Evolutionary conservation across 2,329 filamentous ascomycete species (phyloP).

Genomic region (Ascochyta fabae): DNA sequence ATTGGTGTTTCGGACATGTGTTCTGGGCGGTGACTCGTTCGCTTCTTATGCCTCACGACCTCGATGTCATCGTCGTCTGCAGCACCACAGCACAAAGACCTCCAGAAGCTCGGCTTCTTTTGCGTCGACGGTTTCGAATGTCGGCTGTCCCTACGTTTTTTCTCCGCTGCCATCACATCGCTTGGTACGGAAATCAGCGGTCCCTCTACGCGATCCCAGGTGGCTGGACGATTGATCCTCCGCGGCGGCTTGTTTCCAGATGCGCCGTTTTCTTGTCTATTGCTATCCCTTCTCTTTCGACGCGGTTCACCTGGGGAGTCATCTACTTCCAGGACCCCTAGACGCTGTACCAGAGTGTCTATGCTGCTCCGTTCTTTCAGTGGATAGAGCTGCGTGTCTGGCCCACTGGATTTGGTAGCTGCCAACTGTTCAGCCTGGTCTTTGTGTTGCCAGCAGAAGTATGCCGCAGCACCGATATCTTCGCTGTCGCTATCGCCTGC

Average conservation of each 20-base stretch:
- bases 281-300: constrained; percentile 38
- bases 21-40: constrained; percentile 23
- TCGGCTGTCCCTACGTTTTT: constrained; percentile 27
- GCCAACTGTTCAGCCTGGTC: constrained; percentile 70
- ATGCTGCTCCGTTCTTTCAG: constrained; percentile 75
- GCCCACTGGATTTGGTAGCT: constrained; percentile 27
- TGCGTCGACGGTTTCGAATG: constrained; percentile 24
- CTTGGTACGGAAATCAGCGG: constrained; percentile 54
- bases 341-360: constrained; percentile 81
- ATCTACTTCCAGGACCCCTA: constrained; percentile 75
- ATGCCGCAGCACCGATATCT: constrained; percentile 63
- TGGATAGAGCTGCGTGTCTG: constrained; percentile 58
- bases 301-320: constrained; percentile 47
- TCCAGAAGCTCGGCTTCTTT: constrained; percentile 50
- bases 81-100: constrained; percentile 51
- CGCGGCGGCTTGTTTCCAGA: constrained; percentile 27
- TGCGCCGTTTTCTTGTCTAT: constrained; percentile 22
- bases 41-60: constrained; percentile 50
- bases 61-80: constrained; percentile 52
- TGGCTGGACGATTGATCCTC: constrained; percentile 49
- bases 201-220: constrained; percentile 54
- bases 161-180: constrained; percentile 43
- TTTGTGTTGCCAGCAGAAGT: constrained; percentile 95
- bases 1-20: constrained; percentile 19
- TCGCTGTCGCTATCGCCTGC: constrained; percentile 54